These are phyloP conservation scores for Isoetes engelmannii DNA, from an alignment of 83 land plant species.

Conservation along the genomic window DNA sequence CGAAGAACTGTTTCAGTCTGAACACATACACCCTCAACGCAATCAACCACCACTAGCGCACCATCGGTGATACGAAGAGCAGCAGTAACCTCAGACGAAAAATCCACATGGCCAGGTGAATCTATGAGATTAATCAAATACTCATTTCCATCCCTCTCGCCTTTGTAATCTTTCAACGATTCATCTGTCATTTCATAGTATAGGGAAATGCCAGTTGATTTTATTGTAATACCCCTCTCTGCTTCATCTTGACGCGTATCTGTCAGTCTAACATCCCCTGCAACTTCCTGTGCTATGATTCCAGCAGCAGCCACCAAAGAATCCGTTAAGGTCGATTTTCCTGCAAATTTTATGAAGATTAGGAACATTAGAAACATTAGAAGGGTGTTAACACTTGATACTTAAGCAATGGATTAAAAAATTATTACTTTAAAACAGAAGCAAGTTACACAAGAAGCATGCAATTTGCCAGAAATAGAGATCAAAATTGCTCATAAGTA, in stretches of 20 bases:
- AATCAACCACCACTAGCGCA: conserved; percentile 62
- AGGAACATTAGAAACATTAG: background rate
- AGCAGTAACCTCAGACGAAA: conserved; percentile 70
- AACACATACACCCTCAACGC: conserved; percentile 68
- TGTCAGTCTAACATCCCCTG: conserved; percentile 73
- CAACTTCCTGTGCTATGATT: conserved; percentile 63
- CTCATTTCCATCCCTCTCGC: conserved; percentile 54
- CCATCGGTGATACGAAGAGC: conserved; percentile 71
- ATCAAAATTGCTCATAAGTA: background rate
- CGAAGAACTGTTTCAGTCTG: conserved; percentile 66
- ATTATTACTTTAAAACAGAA: background rate
- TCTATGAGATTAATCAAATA: conserved; percentile 73
- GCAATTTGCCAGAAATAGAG: background rate
- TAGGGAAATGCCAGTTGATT: conserved; percentile 69
- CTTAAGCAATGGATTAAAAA: background rate
- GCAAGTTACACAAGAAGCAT: background rate
- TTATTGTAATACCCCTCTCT: conserved; percentile 75
- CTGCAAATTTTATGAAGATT: conserved; percentile 22
- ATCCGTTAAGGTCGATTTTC: conserved; percentile 61
- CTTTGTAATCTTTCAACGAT: conserved; percentile 46
- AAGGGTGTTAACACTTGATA: background rate
- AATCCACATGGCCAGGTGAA: conserved; percentile 75
- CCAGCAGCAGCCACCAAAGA: conserved; percentile 76
- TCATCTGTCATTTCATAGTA: conserved; percentile 58
- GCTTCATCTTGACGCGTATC: conserved; percentile 67